phyloP scores from a whole-genome alignment of 2,329 filamentous ascomycete genomes.

The Stenocarpella maydis region DNA sequence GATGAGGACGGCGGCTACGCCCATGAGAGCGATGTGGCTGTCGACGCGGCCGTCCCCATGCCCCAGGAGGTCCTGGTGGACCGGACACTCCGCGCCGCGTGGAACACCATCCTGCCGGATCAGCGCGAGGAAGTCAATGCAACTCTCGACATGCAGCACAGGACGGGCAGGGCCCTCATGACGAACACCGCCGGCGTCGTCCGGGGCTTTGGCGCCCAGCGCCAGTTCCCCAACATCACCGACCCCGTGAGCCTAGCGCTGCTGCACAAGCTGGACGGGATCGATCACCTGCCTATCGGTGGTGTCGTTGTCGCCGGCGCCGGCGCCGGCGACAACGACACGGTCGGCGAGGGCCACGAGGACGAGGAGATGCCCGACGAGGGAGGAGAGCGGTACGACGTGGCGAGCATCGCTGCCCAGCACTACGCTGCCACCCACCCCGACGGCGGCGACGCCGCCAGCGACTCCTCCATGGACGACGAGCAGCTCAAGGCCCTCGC shows the following conservation, averaged over 20 bases:
- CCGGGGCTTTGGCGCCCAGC: background rate
- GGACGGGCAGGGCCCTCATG: no score
- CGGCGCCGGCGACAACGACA: background rate
- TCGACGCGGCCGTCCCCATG: background rate
- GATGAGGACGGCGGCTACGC: background rate
- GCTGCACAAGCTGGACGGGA: conserved; percentile 27
- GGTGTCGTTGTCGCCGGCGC: background rate
- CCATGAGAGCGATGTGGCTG: background rate
- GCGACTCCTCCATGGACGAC: conserved; percentile 20
- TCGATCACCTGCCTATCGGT: background rate
- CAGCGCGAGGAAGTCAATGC: conserved; percentile 16
- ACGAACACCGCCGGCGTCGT: background rate
- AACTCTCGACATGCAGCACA: background rate
- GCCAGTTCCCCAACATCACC: conserved; percentile 27
- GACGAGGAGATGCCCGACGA: background rate
- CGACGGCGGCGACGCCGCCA: background rate
- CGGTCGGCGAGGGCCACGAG: background rate
- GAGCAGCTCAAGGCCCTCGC: conserved; percentile 33
- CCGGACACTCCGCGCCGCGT: conserved; percentile 2
- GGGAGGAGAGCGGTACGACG: no score
- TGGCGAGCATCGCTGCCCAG: no score
- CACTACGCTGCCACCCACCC: background rate
- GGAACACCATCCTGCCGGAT: conserved; percentile 15
- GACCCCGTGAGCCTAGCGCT: conserved; percentile 24
- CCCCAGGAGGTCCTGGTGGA: conserved; percentile 20